Conservation (phyloP, 2,329 filamentous ascomycete species). For the Diaporthe velutina region DNA sequence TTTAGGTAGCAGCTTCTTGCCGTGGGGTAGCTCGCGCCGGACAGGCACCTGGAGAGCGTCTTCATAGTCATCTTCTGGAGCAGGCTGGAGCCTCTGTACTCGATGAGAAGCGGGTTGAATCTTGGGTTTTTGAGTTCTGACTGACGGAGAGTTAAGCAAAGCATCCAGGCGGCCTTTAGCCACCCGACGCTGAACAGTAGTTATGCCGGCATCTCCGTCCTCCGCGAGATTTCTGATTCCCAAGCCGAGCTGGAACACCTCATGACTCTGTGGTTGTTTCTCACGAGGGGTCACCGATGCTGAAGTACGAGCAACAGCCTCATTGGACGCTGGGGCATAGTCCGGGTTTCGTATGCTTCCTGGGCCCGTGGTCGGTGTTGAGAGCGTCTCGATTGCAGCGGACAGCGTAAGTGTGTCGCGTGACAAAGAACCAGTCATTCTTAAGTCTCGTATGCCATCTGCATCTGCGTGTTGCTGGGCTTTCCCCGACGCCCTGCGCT, state of each 20-base stretch:
- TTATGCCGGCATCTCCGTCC: constrained; percentile 24
- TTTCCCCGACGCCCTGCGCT: constrained; percentile 42
- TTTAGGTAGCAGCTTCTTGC: background rate
- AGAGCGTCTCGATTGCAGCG: background rate
- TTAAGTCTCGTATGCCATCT: background rate
- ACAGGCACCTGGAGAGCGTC: background rate
- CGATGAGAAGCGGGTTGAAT: background rate
- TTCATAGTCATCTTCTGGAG: background rate
- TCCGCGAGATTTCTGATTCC: constrained; percentile 36
- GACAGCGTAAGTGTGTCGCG: background rate
- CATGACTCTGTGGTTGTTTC: background rate
- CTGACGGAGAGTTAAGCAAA: constrained; percentile 35
- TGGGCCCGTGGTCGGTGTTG: background rate
- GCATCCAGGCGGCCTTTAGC: constrained; percentile 30
- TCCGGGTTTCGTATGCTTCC: background rate
- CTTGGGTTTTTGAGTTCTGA: background rate
- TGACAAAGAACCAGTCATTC: background rate
- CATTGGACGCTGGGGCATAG: background rate
- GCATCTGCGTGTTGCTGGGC: background rate
- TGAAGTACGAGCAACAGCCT: constrained; percentile 28
- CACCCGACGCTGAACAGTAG: constrained; percentile 19
- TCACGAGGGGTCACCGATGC: background rate
- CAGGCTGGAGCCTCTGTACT: background rate
- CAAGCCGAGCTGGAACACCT: constrained; percentile 9
- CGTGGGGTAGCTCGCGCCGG: constrained; percentile 13